These are phyloP conservation scores for Penicillium simplicissimum DNA, from an alignment of 495 filamentous ascomycete genomes.

Conservation along the genomic window DNA sequence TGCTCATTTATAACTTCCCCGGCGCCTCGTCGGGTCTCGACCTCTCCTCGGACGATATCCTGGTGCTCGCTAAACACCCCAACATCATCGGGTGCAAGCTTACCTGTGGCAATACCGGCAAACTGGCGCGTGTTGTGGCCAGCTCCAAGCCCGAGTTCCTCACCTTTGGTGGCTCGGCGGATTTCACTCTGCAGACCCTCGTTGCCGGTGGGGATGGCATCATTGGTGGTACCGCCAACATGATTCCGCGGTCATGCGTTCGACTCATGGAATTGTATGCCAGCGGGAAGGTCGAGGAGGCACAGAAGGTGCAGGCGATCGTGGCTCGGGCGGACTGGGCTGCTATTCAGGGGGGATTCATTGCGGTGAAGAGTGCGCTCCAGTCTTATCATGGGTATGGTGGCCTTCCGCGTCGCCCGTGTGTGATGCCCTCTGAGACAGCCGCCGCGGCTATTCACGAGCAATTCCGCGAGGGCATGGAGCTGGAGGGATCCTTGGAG, in stretches of 20 bases:
- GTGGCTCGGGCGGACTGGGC: constrained; percentile 86
- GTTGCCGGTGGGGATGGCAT: constrained; percentile 83
- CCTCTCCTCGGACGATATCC: constrained; percentile 77
- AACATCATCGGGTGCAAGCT: constrained; percentile 92
- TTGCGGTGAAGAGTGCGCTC: constrained; percentile 80
- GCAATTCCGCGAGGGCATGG: constrained; percentile 72
- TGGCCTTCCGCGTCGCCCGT: constrained; percentile 71
- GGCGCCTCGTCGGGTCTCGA: constrained; percentile 79
- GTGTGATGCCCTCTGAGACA: constrained; percentile 64
- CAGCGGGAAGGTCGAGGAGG: constrained; percentile 67
- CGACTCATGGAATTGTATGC: constrained; percentile 70
- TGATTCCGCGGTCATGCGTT: constrained; percentile 76
- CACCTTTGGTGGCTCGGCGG: constrained; percentile 83
- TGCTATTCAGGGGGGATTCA: constrained; percentile 81
- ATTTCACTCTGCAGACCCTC: constrained; percentile 85
- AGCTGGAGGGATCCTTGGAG: constrained; percentile 61
- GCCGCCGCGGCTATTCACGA: constrained; percentile 64
- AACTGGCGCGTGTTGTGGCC: constrained; percentile 76
- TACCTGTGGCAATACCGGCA: constrained; percentile 93
- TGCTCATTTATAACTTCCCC: constrained; percentile 94
- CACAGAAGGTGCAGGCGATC: constrained; percentile 73
- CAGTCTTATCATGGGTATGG: constrained; percentile 77
- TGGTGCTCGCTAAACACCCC: constrained; percentile 69
- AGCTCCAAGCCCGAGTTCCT: constrained; percentile 66
- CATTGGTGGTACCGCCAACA: constrained; percentile 82